phyloP scores from a whole-genome alignment of 768 basidiomycete genomes.

The Terana coerulea region DNA sequence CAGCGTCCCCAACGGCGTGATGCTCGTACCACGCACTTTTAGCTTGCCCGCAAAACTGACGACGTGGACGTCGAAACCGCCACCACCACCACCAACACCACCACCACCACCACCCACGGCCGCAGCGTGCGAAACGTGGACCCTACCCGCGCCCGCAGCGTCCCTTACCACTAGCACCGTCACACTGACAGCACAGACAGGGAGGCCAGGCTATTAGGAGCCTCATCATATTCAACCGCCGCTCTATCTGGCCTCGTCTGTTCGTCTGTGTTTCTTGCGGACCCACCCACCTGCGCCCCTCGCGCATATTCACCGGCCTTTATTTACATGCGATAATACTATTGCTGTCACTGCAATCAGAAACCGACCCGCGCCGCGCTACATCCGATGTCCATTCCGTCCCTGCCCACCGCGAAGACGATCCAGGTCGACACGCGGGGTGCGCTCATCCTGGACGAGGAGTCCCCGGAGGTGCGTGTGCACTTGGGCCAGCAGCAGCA shows the following conservation, averaged over 20 bases:
- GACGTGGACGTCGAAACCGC: constrained; percentile 2
- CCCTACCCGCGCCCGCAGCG: constrained; percentile 4
- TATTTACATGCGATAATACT: not conserved
- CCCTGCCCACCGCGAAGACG: constrained; percentile 76
- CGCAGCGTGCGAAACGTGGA: not conserved
- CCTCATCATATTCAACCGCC: too few relatives aligned
- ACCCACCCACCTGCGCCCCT: too few relatives aligned
- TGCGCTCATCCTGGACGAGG: constrained; percentile 89
- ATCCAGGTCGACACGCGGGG: constrained; percentile 96
- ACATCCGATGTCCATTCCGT: constrained; percentile 43
- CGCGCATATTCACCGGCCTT: too few relatives aligned
- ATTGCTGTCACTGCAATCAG: not conserved
- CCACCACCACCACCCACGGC: not conserved
- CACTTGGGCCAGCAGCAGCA: constrained; percentile 1
- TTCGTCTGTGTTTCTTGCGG: too few relatives aligned
- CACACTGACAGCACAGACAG: too few relatives aligned
- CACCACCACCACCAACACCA: not conserved
- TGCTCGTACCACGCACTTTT: constrained; percentile 4
- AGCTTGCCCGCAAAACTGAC: constrained; percentile 1
- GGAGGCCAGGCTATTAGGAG: too few relatives aligned
- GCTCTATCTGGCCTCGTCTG: too few relatives aligned
- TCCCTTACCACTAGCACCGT: not conserved
- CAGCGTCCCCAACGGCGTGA: constrained; percentile 6
- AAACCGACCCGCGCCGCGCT: not conserved
- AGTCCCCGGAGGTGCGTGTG: constrained; percentile 81